A percentile compares a stretch with the other conserved stretches of the same genome.
These are phyloP conservation scores for Phialocephala subalpina DNA, from an alignment of 2,329 filamentous ascomycete genomes.

Conservation along the genomic window DNA sequence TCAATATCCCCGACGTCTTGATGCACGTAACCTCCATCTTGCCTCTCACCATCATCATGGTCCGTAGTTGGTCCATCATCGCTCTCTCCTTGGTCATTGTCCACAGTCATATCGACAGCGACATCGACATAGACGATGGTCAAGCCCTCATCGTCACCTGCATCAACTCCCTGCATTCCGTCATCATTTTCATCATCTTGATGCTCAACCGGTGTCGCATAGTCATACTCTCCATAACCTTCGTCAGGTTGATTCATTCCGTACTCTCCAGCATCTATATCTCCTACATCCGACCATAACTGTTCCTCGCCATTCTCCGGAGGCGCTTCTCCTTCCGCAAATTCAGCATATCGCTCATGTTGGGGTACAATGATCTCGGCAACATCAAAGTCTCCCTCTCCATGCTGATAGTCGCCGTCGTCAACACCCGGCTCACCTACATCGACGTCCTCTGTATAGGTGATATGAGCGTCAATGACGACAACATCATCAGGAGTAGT, in stretches of 20 bases:
- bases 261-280: not conserved
- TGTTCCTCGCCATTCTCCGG: not conserved
- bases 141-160: not conserved
- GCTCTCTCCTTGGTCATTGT: not conserved
- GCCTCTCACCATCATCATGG: not conserved
- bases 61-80: not conserved
- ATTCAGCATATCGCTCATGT: not conserved
- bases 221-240: not conserved
- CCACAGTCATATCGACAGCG: not conserved
- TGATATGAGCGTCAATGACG: too few species aligned
- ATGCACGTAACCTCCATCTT: too few species aligned
- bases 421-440: not conserved
- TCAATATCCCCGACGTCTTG: too few species aligned
- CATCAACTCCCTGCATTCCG: not conserved
- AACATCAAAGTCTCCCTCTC: too few species aligned
- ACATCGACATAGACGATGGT: not conserved
- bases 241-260: too few species aligned
- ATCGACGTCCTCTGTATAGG: not conserved
- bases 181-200: not conserved
- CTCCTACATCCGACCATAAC: not conserved
- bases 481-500: too few species aligned
- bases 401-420: too few species aligned
- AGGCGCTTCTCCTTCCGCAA: not conserved
- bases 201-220: not conserved
- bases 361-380: not conserved